Evolutionary conservation across 805 yeast species (phyloP), one percentile per base, ranked within the genome.

Genomic region (Starmerella apis): DNA sequence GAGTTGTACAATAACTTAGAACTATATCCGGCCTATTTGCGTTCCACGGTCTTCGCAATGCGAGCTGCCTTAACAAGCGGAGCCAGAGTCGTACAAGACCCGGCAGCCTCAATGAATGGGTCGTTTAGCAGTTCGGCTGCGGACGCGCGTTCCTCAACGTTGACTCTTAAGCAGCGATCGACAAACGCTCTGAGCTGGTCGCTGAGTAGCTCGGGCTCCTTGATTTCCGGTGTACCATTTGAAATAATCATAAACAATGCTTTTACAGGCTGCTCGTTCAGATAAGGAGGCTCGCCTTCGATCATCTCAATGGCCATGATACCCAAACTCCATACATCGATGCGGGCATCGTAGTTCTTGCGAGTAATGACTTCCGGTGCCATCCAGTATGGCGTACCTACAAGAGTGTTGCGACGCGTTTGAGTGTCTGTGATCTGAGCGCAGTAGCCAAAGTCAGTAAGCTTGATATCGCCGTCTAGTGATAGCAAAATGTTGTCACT

Each of bases 381-480:
- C 99, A 92, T 92, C 99, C 99, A 92, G 65, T 92, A 92, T 13
- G 99, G 98, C 0, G 99, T 92, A 14, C 99, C 99, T 16, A 92
- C 98, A 95, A 92, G 86, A 4, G 99, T 92, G 3, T 95, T 87
- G 65, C 99, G 79, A 66, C 90, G 88, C 49, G 83, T 71, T 56
- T 84, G 83, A 48, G 77, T 76, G 56, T 83, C 94, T 32, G 83
- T 84, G 53, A 84, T 74, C 66, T 88, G 94, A 0, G 98, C 99
- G 69, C 98, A 92, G 70, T 90, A 92, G 0, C 95, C 95, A 65
- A 86, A 86, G 68, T 92, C 98, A 0, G 98, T 92, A 64, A 92
- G 73, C 68, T 92, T 92, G 62, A 92, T 86, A 57, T 86, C 82
- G 36, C 98, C 98, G 37, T 76, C 76, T 67, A 84, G 71, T 37